Conservation (phyloP, 1,139 yeast genomes). For the Yamadazyma atlantica region DNA sequence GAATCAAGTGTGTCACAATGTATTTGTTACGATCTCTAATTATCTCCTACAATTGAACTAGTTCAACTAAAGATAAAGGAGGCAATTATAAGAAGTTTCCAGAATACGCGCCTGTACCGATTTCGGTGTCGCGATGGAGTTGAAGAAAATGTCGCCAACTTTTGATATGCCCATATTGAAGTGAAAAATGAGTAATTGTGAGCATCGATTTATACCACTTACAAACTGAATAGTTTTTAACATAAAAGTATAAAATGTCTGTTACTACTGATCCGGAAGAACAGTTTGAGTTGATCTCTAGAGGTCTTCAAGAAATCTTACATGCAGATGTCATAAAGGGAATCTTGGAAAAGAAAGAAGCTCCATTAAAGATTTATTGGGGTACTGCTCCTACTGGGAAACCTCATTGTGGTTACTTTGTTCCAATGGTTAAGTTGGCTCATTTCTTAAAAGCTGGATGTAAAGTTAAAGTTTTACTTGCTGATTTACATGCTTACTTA, state of each 20-base stretch:
- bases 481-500: constrained; percentile 96
- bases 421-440: constrained; percentile 95
- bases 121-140: neutral
- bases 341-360: constrained; percentile 73
- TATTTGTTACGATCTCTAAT: no score
- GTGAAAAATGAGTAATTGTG: constrained; percentile 1
- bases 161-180: no score
- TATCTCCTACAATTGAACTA: no score
- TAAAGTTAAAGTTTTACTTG: constrained; percentile 86
- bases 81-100: constrained; percentile 4
- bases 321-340: constrained; percentile 86
- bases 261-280: constrained; percentile 49
- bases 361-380: constrained; percentile 91
- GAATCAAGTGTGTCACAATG: no score
- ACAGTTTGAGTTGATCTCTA: constrained; percentile 76
- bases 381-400: constrained; percentile 83
- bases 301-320: constrained; percentile 86
- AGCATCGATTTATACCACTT: neutral
- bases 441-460: constrained; percentile 95
- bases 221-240: neutral
- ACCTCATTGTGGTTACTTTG: constrained; percentile 98
- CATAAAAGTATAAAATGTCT: constrained; percentile 17
- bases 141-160: no score
- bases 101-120: constrained; percentile 1
- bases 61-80: no score